A percentile compares a stretch with the other conserved stretches of the same genome.
These are phyloP conservation scores for Hylodesmum podocarpum DNA, from an alignment of 306 rosid genomes.

Conservation along the genomic window DNA sequence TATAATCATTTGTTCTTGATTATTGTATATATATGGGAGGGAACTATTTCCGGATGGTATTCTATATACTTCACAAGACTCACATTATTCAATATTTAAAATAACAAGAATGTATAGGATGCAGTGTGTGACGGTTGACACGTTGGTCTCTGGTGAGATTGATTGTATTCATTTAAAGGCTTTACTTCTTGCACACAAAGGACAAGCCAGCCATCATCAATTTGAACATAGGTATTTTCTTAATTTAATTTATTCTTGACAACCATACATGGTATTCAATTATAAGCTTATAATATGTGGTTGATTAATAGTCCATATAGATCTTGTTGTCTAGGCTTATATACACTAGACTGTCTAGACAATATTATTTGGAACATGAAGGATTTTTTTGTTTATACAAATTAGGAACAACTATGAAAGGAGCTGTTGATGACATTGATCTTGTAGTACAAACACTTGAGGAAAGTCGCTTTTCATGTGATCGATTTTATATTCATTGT, in stretches of 20 bases:
- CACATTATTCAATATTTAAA: constrained; percentile 75
- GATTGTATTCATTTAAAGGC: constrained; percentile 53
- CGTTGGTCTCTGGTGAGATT: constrained; percentile 66
- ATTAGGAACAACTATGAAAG: constrained; percentile 67
- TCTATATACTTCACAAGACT: constrained; percentile 61
- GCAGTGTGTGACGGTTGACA: constrained; percentile 56
- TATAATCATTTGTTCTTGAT: neutral
- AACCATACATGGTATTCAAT: too few relatives aligned
- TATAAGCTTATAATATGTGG: too few relatives aligned
- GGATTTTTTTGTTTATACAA: too few relatives aligned
- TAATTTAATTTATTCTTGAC: too few relatives aligned
- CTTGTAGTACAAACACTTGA: constrained; percentile 52
- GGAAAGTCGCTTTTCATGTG: constrained; percentile 46
- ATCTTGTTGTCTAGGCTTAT: too few relatives aligned
- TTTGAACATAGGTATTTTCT: constrained; percentile 65
- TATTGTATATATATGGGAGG: constrained; percentile 51
- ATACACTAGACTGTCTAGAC: too few relatives aligned
- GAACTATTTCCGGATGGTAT: constrained; percentile 65
- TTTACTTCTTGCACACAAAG: constrained; percentile 47
- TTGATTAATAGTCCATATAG: too few relatives aligned
- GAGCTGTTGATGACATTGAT: constrained; percentile 64
- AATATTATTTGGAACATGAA: too few relatives aligned
- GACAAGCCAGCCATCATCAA: constrained; percentile 78
- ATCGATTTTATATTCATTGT: constrained; percentile 71
- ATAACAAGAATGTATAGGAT: constrained; percentile 74